Conservation (phyloP, 345 rosid species). For the Cardamine chenopodiifolia region DNA sequence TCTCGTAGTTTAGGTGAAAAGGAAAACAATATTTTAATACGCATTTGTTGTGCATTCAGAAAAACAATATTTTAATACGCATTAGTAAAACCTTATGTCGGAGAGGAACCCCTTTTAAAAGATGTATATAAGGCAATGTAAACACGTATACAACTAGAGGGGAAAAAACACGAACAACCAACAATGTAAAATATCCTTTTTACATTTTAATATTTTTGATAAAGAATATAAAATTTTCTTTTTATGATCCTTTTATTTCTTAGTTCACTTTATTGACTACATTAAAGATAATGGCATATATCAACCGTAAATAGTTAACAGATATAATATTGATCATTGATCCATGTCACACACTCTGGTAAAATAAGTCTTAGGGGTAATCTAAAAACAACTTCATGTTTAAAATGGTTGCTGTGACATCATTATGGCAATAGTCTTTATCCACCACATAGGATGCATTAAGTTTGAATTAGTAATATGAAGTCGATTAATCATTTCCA, state of each 20-base stretch:
- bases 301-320: background rate
- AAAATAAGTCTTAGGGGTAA: constrained; percentile 8
- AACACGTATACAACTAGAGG: background rate
- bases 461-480: background rate
- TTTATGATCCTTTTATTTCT: background rate
- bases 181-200: background rate
- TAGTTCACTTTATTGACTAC: background rate
- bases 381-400: background rate
- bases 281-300: background rate
- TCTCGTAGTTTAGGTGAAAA: constrained; percentile 23
- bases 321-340: constrained; percentile 1
- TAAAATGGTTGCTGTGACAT: constrained; percentile 11
- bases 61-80: background rate
- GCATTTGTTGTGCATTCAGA: constrained; percentile 3
- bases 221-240: background rate
- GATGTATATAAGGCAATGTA: constrained; percentile 1
- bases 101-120: constrained; percentile 2
- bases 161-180: background rate
- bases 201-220: background rate
- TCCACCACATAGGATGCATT: background rate
- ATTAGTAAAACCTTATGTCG: constrained; percentile 11
- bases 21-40: background rate
- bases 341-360: constrained; percentile 24
- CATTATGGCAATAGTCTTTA: background rate
- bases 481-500: background rate